Evolutionary conservation across 2,329 filamentous ascomycete genomes (phyloP), one percentile per base, ranked within the genome.

Genomic region (Celoporthe dispersa): DNA sequence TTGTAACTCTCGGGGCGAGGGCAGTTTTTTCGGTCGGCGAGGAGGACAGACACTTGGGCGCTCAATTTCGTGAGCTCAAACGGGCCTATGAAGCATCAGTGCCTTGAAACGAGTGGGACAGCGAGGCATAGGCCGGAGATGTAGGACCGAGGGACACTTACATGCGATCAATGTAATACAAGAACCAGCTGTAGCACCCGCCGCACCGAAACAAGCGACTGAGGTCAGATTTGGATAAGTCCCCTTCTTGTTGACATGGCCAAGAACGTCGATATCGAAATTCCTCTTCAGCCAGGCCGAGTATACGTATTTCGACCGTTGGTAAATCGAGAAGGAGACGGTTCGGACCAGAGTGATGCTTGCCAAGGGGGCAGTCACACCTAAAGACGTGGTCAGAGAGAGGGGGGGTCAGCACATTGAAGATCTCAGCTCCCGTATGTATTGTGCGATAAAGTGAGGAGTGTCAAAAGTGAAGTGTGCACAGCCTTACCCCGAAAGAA

Each of bases 21-120:
- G 61, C 78, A 79, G 37, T 84, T 82, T 72, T 84, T 84, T 73
- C 86, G 84, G 70, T 86, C 84, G 25, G 91, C 91, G 82, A 94
- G 88, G 70, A 95, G 83, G 14, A 94, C 91, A 1, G 93, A 94
- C 28, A 96, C 91, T 79, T 97, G 93, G 22, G 93, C 92, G 78
- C 92, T 94, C 70, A 96, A 85, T 80, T 97, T 97, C n/a, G 92
- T 94, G 79, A 97, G 86, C 80, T 97, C 93, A 78, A 97, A 97
- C 1, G 93, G 93, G 77, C 89, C 90, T 91, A 69, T n/a, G 6
- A 16, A 68, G 59, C 63, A 31, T 66, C 44, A 68, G 66, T 55
- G 31, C 70, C 41, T 69, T 62, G 35, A 22, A 62, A 4, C 35
- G 19, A 57, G 25, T 31, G 28, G 12, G 25, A 57, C 53, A 33